Evolutionary conservation across 768 basidiomycete species (phyloP), one percentile per base, ranked within the genome.

Genomic region (Tulasnella calospora): DNA sequence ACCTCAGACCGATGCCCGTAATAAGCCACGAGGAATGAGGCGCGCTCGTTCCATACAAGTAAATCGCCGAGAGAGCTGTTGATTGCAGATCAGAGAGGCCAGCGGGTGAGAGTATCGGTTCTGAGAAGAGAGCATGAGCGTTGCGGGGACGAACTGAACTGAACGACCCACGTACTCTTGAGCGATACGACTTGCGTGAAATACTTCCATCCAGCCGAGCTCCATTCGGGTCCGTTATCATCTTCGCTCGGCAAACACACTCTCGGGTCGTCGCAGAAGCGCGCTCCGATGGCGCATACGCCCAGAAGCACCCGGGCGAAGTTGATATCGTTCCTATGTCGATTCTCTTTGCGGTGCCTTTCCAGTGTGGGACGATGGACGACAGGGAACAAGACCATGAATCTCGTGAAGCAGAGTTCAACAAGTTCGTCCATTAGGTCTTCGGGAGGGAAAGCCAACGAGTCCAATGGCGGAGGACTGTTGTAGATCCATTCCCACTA

Each of bases 331-430:
- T 81, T 83, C 23, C 86, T 82, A 81, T 93, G 90, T 1, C 89
- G 81, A 0, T 87, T 87, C 5, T 88, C 86, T 1, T 80, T 81
- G 33, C 91, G 81, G 23, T 86, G 84, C 33, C 85, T 84, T 51
- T 90, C 87, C 80, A 96, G 94, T 6, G 89, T 89, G 0, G 90
- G 90, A 4, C 90, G 88, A 81, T 95, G 94, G 6, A 97, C 86
- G 4, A 96, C 86, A 0, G 94, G 93, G 0, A 88, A 81, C 76
- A 88, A 85, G n/a, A 87, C 79, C 81, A 94, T 92, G 78, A 87
- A 76, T 44, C 88, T 80, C 0, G 79, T 79, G 82, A 96, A 97
- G 81, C 92, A 95, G 35, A 89, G 84, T 46, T 91, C 87, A 47
- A 94, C 83, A 51, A 96, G 86, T 0, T 80, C 67, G 10, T 79